Base-by-base conservation (phyloP, 208 protist genomes). In the Leishmania tarentolae region DNA sequence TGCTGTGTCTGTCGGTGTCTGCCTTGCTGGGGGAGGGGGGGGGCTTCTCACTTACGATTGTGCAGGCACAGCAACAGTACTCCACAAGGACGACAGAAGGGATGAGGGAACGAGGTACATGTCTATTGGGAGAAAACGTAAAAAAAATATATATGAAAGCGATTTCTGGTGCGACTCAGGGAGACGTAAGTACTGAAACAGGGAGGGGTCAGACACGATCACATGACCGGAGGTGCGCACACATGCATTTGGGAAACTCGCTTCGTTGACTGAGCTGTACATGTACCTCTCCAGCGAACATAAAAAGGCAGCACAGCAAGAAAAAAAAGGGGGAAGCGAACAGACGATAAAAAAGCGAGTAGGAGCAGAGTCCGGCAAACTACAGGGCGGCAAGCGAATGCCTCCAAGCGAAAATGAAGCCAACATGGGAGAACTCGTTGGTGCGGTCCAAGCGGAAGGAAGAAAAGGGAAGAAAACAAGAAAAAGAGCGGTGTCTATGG, bases 261-360 rank as follows among this genome's bases (percentile, higher is more conserved):
- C 8, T 40, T 28, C 61, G 31, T 5, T n/a, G 61, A 2, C n/a
- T 31, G 35, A 46, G 46, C 24, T 11, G 47, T 21, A 31, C 31
- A 63, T 13, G 46, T 9, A 68, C 17, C 42, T n/a, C 15, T 13
- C 15, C 15, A 37, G 31, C 56, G 76, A 8, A 69, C 17, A 61
- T 0, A 76, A 68, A 9, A 76, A 19, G 53, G 71, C 37, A 81
- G 61, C 50, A 68, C 66, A 81, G 53, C 5, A 21, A 40, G 44
- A 40, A 13, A 15, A 37, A 37, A 13, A 66, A 21, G 11, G 15
- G 21, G 56, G 13, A 40, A n/a, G 21, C 24, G 3, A 61, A 53
- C 50, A 53, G 5, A n/a, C 56, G 53, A 0, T 5, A 61, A 61
- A 31, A 61, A 61, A 63, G 8, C 13, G 15, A 59, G 5, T n/a